phyloP scores from a whole-genome alignment of 2,329 filamentous ascomycete species.

The Penicillium sp. region DNA sequence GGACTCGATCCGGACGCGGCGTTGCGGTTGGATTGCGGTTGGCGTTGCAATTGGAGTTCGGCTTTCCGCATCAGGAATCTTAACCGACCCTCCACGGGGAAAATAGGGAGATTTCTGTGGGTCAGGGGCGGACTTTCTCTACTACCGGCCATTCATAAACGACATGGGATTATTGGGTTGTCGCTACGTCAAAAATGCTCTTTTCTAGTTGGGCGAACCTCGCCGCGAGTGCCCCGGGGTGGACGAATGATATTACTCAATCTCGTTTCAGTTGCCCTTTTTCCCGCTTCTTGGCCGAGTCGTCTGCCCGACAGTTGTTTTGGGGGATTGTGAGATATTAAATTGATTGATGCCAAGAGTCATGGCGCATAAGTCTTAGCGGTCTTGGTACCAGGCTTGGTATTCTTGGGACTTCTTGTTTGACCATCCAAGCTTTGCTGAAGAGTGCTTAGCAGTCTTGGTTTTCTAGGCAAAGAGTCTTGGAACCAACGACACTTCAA shows the following conservation, averaged over 20 bases:
- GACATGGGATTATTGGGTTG: not conserved
- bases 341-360: not conserved
- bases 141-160: not conserved
- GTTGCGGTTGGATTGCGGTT: not conserved
- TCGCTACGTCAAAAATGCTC: not conserved
- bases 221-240: not conserved
- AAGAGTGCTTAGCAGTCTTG: not conserved
- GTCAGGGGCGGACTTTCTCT: not conserved
- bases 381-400: not conserved
- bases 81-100: conserved; percentile 4
- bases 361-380: not conserved
- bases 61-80: conserved; percentile 1
- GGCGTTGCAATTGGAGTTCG: not conserved
- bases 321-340: not conserved
- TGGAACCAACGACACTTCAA: not conserved
- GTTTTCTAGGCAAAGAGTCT: not conserved
- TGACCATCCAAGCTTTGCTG: not conserved
- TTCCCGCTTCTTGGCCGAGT: not conserved
- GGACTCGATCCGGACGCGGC: not conserved
- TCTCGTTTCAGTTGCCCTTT: conserved; percentile 3
- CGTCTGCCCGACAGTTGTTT: not conserved
- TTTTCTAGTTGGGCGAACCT: not conserved
- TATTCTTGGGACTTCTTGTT: not conserved
- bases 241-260: not conserved
- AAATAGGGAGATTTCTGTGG: conserved; percentile 5